phyloP scores from a whole-genome alignment of 306 rosid genomes.

The Dalbergia cultrata region DNA sequence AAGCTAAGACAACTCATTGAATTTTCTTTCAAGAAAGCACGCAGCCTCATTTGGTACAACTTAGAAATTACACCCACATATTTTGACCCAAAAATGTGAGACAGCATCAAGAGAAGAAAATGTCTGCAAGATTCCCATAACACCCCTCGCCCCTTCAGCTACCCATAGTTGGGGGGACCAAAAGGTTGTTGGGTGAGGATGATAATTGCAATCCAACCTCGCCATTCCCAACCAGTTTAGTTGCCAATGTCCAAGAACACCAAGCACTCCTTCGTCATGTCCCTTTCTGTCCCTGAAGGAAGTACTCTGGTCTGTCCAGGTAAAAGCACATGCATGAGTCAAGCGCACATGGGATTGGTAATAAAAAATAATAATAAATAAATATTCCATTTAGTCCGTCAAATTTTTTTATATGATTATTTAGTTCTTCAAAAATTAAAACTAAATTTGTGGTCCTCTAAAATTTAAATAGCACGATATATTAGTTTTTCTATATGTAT shows the following conservation, averaged over 20 bases:
- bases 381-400: no score
- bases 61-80: background rate
- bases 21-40: background rate
- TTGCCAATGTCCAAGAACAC: background rate
- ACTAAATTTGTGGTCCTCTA: no score
- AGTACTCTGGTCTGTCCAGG: no score
- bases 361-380: no score
- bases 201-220: background rate
- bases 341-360: no score
- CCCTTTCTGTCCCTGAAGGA: no score
- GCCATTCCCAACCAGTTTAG: background rate
- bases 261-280: background rate
- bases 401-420: no score
- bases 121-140: background rate
- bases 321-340: no score
- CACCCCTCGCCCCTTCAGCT: background rate
- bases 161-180: no score
- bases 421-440: no score
- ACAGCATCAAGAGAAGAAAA: background rate
- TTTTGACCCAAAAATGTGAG: background rate
- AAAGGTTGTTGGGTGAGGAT: background rate
- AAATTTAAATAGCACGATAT: no score
- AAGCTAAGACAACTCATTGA: background rate
- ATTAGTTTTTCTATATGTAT: no score
- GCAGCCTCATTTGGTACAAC: background rate